Base-by-base conservation (phyloP, 108 stramenopile species). In the Conticribra guillardii region DNA sequence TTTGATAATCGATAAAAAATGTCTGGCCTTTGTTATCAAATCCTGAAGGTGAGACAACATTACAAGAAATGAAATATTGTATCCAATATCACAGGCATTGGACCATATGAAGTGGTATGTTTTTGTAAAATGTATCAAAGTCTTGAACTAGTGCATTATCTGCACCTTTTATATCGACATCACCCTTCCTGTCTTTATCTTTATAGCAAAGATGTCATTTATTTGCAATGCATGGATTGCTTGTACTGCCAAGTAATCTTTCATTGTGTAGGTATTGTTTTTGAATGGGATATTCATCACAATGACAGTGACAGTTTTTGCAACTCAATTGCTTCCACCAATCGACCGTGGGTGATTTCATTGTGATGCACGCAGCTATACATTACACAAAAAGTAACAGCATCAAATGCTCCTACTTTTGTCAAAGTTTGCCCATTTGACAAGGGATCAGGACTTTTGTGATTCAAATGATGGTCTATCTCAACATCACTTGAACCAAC, bases 341-440 rank as follows among this genome's bases (percentile, higher is more conserved):
- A 31, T 14, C 66, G 52, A 26, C 58, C 61, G 14, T 23, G 11
- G 16, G 79, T 81, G 21, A 84, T 67, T 17, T 66, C 61, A 2
- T 80, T 14, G 16, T 37, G 28, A 52, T 59, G 16, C 74, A 81
- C 62, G 80, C 84, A 84, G 24, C 84, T 80, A 55, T 81, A 76
- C 60, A 71, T 64, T 7, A 79, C 55, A 33, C 77, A 32, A 41
- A 69, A 79, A 7, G 78, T 34, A 50, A 84, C 71, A 17, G 34
- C 76, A 29, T 84, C 80, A 64, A 84, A 81, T 9, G 18, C 9
- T 8, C 16, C 19, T 0, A 65, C 19, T 32, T 30, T 8, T 4
- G 60, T 21, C 14, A 8, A 9, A 11, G 37, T 41, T 41, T 41
- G 5, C 11, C 8, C 5, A 5, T 5, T 41, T 11, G 11, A 9